Percentiles rank a stretch among this genome's conserved stretches.
Conservation (phyloP, 768 basidiomycete genomes). For the Rubroboletus satanas region DNA sequence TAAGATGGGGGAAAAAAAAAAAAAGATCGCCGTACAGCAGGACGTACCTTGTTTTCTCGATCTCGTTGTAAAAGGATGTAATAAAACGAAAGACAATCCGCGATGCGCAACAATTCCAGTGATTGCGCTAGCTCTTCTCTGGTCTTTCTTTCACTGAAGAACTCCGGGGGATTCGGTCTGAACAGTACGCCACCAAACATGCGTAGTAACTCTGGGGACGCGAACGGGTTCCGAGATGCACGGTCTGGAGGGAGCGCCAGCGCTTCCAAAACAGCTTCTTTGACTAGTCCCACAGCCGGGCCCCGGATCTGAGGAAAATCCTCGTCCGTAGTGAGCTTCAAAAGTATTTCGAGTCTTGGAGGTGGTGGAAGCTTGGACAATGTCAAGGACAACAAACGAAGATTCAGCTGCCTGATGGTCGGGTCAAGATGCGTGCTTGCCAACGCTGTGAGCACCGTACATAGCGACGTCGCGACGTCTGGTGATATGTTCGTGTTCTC, state of each 20-base stretch:
- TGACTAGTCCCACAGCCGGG: constrained; percentile 64
- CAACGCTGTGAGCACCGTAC: constrained; percentile 48
- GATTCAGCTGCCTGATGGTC: constrained; percentile 52
- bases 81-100: constrained; percentile 65
- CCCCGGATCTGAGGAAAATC: constrained; percentile 65
- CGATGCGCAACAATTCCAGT: constrained; percentile 57
- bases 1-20: neutral
- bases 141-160: constrained; percentile 38
- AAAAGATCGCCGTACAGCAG: neutral
- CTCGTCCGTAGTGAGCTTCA: constrained; percentile 46
- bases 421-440: constrained; percentile 63
- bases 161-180: constrained; percentile 49
- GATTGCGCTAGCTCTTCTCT: constrained; percentile 49
- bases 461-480: constrained; percentile 47
- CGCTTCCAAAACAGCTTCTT: constrained; percentile 59
- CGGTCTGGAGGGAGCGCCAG: constrained; percentile 28
- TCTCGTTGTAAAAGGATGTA: constrained; percentile 64
- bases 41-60: constrained; percentile 47
- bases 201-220: constrained; percentile 51
- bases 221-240: constrained; percentile 41
- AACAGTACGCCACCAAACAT: constrained; percentile 60
- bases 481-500: constrained; percentile 30
- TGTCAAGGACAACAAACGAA: constrained; percentile 55
- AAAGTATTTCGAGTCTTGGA: constrained; percentile 51
- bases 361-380: constrained; percentile 45